Evolutionary conservation across 23 red algal species (phyloP).

Genomic region (Gracilaria vermiculophylla): DNA sequence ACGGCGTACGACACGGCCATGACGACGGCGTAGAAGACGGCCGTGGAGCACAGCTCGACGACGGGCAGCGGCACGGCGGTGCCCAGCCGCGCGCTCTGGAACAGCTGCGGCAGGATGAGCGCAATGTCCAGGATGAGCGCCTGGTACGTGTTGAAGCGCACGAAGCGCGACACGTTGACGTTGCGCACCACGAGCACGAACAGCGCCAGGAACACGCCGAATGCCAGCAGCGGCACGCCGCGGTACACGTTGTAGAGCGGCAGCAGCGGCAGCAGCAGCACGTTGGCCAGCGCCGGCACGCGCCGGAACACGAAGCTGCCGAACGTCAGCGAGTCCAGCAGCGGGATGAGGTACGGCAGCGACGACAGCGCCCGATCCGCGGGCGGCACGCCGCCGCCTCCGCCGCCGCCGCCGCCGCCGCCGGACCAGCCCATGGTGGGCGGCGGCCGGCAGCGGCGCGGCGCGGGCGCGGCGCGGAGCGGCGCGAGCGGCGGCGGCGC

Average conservation of each 20-base stretch:
- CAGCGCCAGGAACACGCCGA: slow-evolving; percentile 86
- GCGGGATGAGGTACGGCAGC: slow-evolving; percentile 93
- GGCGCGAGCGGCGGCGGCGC: neutral
- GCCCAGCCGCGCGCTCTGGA: slow-evolving; percentile 42
- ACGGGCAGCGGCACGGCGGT: slow-evolving; percentile 40
- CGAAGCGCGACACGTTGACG: slow-evolving; percentile 66
- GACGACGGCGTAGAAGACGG: slow-evolving; percentile 83
- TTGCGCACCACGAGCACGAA: slow-evolving; percentile 90
- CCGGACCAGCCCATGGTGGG: neutral
- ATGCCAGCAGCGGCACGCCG: slow-evolving; percentile 93
- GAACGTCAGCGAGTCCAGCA: slow-evolving; percentile 94
- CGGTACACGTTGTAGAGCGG: slow-evolving; percentile 89
- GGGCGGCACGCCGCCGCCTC: neutral
- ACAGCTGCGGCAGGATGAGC: slow-evolving; percentile 91
- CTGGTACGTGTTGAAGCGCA: slow-evolving; percentile 98
- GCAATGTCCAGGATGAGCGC: slow-evolving; percentile 93
- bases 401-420: neutral
- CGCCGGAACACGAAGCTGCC: slow-evolving; percentile 86
- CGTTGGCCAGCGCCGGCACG: slow-evolving; percentile 54
- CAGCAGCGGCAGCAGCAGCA: slow-evolving; percentile 71
- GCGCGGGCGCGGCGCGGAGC: neutral
- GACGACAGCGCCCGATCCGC: slow-evolving; percentile 63
- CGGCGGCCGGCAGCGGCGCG: neutral
- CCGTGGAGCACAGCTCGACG: slow-evolving; percentile 49
- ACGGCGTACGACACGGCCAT: slow-evolving; percentile 69